Evolutionary conservation across 345 rosid species (phyloP), one percentile per base, ranked within the genome.

Genomic region (Syzygium aqueum): DNA sequence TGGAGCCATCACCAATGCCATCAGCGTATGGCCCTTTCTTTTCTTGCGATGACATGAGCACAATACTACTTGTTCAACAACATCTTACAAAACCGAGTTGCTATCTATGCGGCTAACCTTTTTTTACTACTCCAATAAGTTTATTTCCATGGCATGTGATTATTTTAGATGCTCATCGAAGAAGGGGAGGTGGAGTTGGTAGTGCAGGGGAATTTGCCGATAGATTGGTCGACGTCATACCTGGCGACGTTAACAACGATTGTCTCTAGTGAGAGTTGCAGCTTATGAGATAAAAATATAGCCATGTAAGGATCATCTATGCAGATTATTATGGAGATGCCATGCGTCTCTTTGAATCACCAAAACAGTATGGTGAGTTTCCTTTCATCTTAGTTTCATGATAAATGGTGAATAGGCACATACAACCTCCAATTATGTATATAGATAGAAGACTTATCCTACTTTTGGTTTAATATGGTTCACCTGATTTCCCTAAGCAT

Each of bases 1-100:
- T 85, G 89, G 88, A 73, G 93, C 91, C 87, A 92, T 93, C 57
- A 8, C 88, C 21, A 88, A 91, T 3, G 94, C 93, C 50, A 85
- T 22, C 80, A 30, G n/a, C 3, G 89, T 85, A 88, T 22, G 89
- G 56, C n/a, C 67, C 77, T 65, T 65, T 65, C 16, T 65, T 65
- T 30, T 30, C 43, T 65, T 30, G 22, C 77, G 16, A 30, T 9
- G 17, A 65, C 77, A 65, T 19, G 33, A 33, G 78, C 46, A 8
- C 46, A 67, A 67, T 67, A 33, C 78, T 17, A 67, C 17, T 8
- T 30, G 23, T 67, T 21, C 78, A 1, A 67, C 37, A 67, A 67
- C 23, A 67, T 33, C 2, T 67, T 30, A 53, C 56, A 16, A 53
- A 17, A 17, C 56, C 7, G 8, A 53, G 8, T 53, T 53, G 21